Conservation (phyloP, 306 rosid species). For the Luffa aegyptiaca region DNA sequence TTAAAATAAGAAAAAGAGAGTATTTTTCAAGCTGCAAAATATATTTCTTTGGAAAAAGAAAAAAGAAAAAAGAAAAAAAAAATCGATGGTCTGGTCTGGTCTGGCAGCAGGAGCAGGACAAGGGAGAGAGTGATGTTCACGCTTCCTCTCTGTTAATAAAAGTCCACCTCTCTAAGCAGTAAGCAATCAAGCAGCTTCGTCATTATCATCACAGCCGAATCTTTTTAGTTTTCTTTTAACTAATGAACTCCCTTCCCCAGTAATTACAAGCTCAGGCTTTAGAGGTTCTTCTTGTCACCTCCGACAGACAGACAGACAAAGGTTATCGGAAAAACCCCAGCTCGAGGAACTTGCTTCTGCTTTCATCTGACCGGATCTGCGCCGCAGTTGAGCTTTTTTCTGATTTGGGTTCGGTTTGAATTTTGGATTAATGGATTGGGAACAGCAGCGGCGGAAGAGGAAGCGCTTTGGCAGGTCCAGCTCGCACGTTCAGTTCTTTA, state of each 20-base stretch:
- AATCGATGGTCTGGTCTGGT: neutral
- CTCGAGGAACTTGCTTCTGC: neutral
- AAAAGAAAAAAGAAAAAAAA: neutral
- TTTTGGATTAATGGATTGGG: slow-evolving; percentile 45
- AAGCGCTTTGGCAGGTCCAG: slow-evolving; percentile 34
- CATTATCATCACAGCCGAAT: neutral
- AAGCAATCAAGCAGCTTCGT: neutral
- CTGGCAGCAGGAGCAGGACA: neutral
- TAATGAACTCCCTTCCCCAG: neutral
- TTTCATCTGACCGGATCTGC: slow-evolving; percentile 2
- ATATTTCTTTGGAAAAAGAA: neutral
- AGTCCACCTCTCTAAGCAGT: neutral
- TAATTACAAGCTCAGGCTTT: neutral
- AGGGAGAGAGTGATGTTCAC: neutral
- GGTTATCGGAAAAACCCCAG: neutral
- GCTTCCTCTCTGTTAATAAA: neutral
- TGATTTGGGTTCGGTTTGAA: neutral
- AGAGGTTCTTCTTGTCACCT: neutral
- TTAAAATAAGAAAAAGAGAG: neutral
- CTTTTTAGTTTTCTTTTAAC: neutral
- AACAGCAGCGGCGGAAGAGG: slow-evolving; percentile 53
- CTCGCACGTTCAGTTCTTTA: slow-evolving; percentile 17
- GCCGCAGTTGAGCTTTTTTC: neutral
- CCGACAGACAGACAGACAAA: neutral
- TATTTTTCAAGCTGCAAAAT: neutral